These are phyloP conservation scores for Coemansia guatemalensis DNA, from an alignment of 192 early-diverging fungal species.

Conservation along the genomic window DNA sequence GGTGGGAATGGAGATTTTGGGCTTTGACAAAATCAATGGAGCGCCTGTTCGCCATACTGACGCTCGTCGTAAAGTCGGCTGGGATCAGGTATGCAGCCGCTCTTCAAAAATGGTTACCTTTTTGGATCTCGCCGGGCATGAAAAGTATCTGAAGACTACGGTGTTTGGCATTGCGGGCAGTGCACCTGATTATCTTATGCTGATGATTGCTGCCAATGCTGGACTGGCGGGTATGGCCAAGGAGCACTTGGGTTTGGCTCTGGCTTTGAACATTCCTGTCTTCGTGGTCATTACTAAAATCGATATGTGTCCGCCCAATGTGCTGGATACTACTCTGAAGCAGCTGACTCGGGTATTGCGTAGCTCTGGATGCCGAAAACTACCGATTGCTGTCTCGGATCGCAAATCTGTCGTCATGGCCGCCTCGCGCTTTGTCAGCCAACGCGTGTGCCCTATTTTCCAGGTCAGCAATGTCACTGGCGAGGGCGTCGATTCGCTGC, in stretches of 20 bases:
- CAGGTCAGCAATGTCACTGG: slow-evolving; percentile 91
- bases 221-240: slow-evolving; percentile 93
- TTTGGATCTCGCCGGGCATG: slow-evolving; percentile 85
- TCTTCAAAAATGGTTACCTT: slow-evolving; percentile 76
- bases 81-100: slow-evolving; percentile 79
- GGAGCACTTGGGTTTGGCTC: slow-evolving; percentile 87
- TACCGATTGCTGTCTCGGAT: slow-evolving; percentile 82
- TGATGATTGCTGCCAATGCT: slow-evolving; percentile 84
- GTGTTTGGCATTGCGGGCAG: slow-evolving; percentile 94
- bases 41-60: slow-evolving; percentile 36
- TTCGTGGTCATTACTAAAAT: slow-evolving; percentile 94
- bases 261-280: slow-evolving; percentile 85
- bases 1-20: slow-evolving; percentile 88
- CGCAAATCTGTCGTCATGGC: slow-evolving; percentile 75
- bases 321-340: slow-evolving; percentile 80
- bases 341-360: slow-evolving; percentile 83
- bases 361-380: slow-evolving; percentile 86
- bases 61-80: slow-evolving; percentile 60
- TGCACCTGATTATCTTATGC: slow-evolving; percentile 89
- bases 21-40: slow-evolving; percentile 65
- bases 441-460: slow-evolving; percentile 93
- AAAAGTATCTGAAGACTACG: slow-evolving; percentile 94
- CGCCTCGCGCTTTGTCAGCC: slow-evolving; percentile 79
- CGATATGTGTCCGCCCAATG: slow-evolving; percentile 86
- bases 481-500: slow-evolving; percentile 70